Evolutionary conservation across 257 asterid genomes (phyloP), one percentile per base, ranked within the genome.

Genomic region (Vinca minor): DNA sequence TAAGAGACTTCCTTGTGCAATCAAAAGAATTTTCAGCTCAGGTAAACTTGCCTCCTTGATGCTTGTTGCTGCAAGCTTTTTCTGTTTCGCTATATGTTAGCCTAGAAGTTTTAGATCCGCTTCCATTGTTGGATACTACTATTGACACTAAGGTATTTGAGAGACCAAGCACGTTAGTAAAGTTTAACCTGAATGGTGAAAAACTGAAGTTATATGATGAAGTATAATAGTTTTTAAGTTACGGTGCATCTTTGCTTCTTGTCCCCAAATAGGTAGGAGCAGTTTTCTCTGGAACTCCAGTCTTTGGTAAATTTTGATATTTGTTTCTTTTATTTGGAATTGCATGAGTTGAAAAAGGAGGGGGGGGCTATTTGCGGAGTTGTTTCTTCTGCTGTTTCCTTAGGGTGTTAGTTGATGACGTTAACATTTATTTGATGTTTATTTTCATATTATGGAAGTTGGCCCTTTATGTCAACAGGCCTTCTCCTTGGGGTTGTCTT

Each of bases 21-120:
- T 89, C 99, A 15, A 93, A 93, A 72, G 99, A 86, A 66, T 93
- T 93, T 73, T 89, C 99, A 41, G 95, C 97, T 71, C 99, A 93
- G 97, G 99, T 93, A 69, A 15, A 29, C 54, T 29, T 9, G 4
- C 25, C 14, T 25, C 12, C 41, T 3, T 31, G 2, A 17, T n/a
- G 8, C 4, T 46, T 29, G 3, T 38, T 15, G 53, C 54, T 31
- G 17, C 32, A 15, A 35, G 25, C 11, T 23, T 28, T 56, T 14
- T 59, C 48, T 55, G 38, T 52, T 17, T 18, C 36, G n/a, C n/a
- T n/a, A n/a, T n/a, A n/a, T n/a, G n/a, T 21, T 0, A 8, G 36
- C 23, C 32, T 13, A 9, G 11, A 28, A 49, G 13, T 64, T 20
- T 5, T 28, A 12, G 17, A 32, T 13, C 5, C 1, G 21, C 18